phyloP scores from a whole-genome alignment of 306 rosid genomes.

The Cucurbita argyrosperma region DNA sequence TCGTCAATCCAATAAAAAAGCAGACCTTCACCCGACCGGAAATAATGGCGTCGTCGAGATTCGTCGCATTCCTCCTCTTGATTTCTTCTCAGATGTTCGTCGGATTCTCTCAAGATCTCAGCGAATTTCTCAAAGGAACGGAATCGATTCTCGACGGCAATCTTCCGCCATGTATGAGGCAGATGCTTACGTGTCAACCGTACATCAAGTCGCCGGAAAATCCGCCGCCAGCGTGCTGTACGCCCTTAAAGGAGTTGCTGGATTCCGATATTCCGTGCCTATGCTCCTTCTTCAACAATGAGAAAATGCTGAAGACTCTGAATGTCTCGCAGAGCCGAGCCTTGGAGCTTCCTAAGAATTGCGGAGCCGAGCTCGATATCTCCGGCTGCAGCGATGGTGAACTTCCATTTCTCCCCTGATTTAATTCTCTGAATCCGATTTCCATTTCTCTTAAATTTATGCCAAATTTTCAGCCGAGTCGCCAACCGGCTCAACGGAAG shows the following conservation, averaged over 20 bases:
- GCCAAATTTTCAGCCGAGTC: neutral
- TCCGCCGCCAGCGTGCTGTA: constrained; percentile 29
- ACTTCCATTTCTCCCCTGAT: neutral
- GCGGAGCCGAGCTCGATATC: constrained; percentile 16
- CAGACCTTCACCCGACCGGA: neutral
- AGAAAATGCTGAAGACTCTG: neutral
- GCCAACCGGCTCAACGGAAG: neutral
- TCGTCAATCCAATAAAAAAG: neutral
- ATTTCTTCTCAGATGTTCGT: neutral
- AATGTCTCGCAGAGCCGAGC: constrained; percentile 21
- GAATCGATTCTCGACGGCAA: neutral
- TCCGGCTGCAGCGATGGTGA: constrained; percentile 28
- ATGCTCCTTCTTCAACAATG: constrained; percentile 23
- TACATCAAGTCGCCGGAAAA: constrained; percentile 11
- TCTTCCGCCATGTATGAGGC: constrained; percentile 29
- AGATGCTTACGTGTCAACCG: constrained; percentile 35
- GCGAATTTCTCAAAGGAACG: no score
- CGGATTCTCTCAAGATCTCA: neutral
- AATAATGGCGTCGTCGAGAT: neutral
- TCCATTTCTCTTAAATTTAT: no score
- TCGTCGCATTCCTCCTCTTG: neutral
- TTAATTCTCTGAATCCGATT: no score
- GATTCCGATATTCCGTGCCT: constrained; percentile 13
- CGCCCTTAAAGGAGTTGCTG: constrained; percentile 18
- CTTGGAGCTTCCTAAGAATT: constrained; percentile 37